Base-by-base conservation (phyloP, 768 basidiomycete genomes). In the Suillus weaverae region DNA sequence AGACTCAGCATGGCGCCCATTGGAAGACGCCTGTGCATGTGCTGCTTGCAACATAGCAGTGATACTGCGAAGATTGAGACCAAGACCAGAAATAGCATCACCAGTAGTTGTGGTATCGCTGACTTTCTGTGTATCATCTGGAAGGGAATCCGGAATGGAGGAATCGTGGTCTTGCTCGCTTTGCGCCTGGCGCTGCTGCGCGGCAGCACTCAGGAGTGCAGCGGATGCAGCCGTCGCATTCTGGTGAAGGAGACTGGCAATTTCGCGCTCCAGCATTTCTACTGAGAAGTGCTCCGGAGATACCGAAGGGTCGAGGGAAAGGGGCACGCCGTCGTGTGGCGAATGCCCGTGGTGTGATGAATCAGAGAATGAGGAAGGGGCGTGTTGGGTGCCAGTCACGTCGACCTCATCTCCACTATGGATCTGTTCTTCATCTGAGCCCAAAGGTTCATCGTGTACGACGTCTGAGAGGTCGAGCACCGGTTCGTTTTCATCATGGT, bases 31-130 rank as follows among this genome's bases (percentile, higher is more conserved):
- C 46, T 85, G 87, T 5, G 86, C 86, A 59, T 91, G 89, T 10
- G 89, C 92, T 61, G 90, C 91, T 67, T 92, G 90, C 36, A 93
- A 79, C 68, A 92, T 89, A 56, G 90, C 91, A n/a, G 89, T 90
- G 56, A 94, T 84, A 5, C 86, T 84, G 67, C 81, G 85, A 48
- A 91, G 74, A 70, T 84, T 85, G 51, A 89, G 77, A 41, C 83
- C 82, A n/a, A 89, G 75, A 56, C 82, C 80, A 11, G 78, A 44
- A 16, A 73, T 69, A 62, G 59, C 39, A 60, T 65, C 65, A 61
- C 55, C 57, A 18, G 62, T 33, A 20, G 62, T 62, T 30, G 39
- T 20, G n/a, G 6, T 32, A 30, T 59, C 57, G 39, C 57, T 30
- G 30, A 26, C 57, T 38, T 59, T 59, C n/a, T 66, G 73, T 36